Percentiles rank a stretch among this genome's conserved stretches.
phyloP scores from a whole-genome alignment of 495 filamentous ascomycete species.

The Penicillium herquei region DNA sequence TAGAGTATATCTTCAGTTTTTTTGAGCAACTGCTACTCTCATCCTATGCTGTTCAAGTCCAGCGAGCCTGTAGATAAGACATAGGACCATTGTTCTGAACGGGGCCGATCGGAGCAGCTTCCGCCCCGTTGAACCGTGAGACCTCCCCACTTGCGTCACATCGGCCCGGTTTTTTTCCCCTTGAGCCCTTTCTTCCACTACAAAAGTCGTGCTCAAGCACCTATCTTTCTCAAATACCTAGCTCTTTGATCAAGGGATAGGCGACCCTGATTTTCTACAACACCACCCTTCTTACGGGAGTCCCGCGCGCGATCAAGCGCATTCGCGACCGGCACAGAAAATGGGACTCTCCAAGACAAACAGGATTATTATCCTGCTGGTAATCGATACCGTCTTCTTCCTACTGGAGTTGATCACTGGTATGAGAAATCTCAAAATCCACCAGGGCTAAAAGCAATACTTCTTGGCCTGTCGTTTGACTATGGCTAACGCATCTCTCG shows the following conservation, averaged over 20 bases:
- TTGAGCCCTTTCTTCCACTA: not conserved
- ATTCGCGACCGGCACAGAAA: slow-evolving; percentile 6
- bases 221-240: too few species aligned
- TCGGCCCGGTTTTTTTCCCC: slow-evolving; percentile 1
- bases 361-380: slow-evolving; percentile 88
- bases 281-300: not conserved
- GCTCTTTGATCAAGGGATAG: too few species aligned
- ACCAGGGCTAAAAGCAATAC: too few species aligned
- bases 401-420: slow-evolving; percentile 80
- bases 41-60: too few species aligned
- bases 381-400: slow-evolving; percentile 87
- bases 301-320: slow-evolving; percentile 29
- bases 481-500: too few species aligned
- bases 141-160: not conserved
- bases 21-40: too few species aligned
- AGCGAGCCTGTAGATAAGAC: too few species aligned
- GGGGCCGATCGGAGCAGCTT: slow-evolving; percentile 3
- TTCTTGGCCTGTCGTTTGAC: too few species aligned
- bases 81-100: not conserved
- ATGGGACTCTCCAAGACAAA: slow-evolving; percentile 94
- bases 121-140: not conserved
- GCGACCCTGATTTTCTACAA: too few species aligned
- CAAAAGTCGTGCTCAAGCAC: too few species aligned
- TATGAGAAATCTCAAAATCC: slow-evolving; percentile 23
- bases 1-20: too few species aligned